phyloP scores from a whole-genome alignment of 2,329 filamentous ascomycete species.

The Conoideocrella luteorostrata region DNA sequence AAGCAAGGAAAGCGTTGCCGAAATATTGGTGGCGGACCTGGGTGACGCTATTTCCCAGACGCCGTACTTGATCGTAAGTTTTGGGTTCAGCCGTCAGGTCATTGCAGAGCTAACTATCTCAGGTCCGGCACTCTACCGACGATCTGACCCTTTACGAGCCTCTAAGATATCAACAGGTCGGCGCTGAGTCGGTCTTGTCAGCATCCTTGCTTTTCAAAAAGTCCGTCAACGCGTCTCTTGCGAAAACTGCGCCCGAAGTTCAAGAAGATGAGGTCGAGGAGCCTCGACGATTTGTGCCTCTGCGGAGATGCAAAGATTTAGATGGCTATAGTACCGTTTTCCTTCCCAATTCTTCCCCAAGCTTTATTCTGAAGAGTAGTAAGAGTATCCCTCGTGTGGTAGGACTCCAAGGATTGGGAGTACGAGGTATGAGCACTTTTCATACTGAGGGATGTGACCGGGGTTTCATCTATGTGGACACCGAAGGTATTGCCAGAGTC shows the following conservation, averaged over 20 bases:
- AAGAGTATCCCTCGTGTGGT: constrained; percentile 71
- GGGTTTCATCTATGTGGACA: constrained; percentile 79
- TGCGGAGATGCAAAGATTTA: constrained; percentile 58
- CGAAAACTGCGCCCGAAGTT: constrained; percentile 46
- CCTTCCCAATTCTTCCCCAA: constrained; percentile 70
- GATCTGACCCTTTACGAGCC: constrained; percentile 87
- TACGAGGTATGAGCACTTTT: constrained; percentile 68
- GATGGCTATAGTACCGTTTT: constrained; percentile 77
- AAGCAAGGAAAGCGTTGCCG: constrained; percentile 65
- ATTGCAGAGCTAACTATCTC: not conserved
- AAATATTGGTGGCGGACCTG: constrained; percentile 78
- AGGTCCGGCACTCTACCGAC: constrained; percentile 69
- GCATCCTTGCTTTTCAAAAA: constrained; percentile 69
- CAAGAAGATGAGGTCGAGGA: constrained; percentile 45
- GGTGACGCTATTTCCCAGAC: constrained; percentile 65
- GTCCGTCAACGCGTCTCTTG: constrained; percentile 59
- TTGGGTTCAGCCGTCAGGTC: not conserved
- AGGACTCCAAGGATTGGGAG: constrained; percentile 60
- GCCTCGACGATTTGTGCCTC: constrained; percentile 41
- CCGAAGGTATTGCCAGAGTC: constrained; percentile 64
- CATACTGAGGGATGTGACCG: constrained; percentile 70
- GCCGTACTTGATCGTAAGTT: constrained; percentile 73
- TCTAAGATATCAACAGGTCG: constrained; percentile 44
- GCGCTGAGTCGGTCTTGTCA: constrained; percentile 36
- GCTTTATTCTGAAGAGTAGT: constrained; percentile 76